These are phyloP conservation scores for Amphirosellinia nigrospora DNA, from an alignment of 495 filamentous ascomycete genomes.

Conservation along the genomic window DNA sequence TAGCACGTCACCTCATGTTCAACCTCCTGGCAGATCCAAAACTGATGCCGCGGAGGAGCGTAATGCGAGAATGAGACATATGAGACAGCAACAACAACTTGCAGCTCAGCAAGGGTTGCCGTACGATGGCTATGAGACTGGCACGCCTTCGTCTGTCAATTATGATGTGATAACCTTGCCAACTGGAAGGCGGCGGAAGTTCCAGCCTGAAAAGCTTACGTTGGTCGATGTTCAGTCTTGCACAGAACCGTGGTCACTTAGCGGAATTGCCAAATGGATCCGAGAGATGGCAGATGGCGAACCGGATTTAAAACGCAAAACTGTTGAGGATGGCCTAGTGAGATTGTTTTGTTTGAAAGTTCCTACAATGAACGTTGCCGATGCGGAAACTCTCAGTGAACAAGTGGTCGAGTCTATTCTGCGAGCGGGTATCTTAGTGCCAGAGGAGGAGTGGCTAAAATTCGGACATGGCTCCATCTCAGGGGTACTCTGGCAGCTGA, in stretches of 20 bases:
- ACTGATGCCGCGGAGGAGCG: conserved; percentile 83
- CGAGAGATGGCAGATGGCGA: conserved; percentile 85
- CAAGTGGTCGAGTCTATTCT: conserved; percentile 85
- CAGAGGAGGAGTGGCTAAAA: conserved; percentile 98
- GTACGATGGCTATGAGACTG: conserved; percentile 57
- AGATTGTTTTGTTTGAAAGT: conserved; percentile 95
- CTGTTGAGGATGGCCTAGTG: conserved; percentile 84
- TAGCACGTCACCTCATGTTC: conserved; percentile 77
- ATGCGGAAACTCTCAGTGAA: conserved; percentile 86
- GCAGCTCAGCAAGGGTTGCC: conserved; percentile 51
- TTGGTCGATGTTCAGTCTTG: conserved; percentile 86
- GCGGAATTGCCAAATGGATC: conserved; percentile 85
- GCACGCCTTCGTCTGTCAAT: conserved; percentile 57
- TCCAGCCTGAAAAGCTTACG: conserved; percentile 85
- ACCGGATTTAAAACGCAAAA: conserved; percentile 78
- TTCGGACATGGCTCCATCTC: conserved; percentile 76
- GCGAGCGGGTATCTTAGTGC: conserved; percentile 74
- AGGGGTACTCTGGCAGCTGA: conserved; percentile 92
- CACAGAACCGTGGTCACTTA: conserved; percentile 90
- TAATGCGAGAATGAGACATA: conserved; percentile 63
- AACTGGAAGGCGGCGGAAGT: conserved; percentile 73
- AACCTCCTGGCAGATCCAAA: conserved; percentile 86
- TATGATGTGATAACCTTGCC: conserved; percentile 77
- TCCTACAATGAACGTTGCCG: conserved; percentile 97
- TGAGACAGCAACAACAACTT: conserved; percentile 59